These are phyloP conservation scores for Castanea sativa DNA, from an alignment of 306 rosid genomes.

Conservation along the genomic window DNA sequence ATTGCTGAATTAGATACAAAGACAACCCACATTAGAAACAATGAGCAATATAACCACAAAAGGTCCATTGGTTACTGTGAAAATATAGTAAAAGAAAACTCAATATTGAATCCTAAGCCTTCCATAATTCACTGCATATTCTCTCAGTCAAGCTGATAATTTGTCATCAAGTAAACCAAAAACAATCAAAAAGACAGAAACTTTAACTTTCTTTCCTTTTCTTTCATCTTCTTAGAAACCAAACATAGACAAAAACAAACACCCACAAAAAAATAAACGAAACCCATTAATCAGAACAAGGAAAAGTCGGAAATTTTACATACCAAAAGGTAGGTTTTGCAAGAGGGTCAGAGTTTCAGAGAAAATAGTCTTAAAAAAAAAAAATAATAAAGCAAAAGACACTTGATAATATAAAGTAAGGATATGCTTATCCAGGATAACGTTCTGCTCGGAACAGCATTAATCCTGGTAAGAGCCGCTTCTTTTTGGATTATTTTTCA, in stretches of 20 bases:
- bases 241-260: background rate
- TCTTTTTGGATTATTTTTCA: too few relatives aligned
- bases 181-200: background rate
- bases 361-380: slow-evolving; percentile 22
- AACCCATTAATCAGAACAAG: background rate
- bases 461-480: background rate
- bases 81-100: background rate
- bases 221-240: background rate
- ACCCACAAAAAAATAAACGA: background rate
- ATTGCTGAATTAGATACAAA: slow-evolving; percentile 20
- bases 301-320: slow-evolving; percentile 13
- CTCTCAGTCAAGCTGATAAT: background rate
- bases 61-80: background rate
- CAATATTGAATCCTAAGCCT: background rate
- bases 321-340: slow-evolving; percentile 33
- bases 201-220: background rate
- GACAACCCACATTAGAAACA: slow-evolving; percentile 9
- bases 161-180: background rate
- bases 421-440: background rate
- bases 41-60: background rate
- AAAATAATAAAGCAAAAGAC: slow-evolving; percentile 18
- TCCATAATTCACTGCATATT: background rate
- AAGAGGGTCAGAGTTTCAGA: slow-evolving; percentile 30
- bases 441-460: background rate
- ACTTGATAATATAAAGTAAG: background rate